Evolutionary conservation across 2,329 filamentous ascomycete species (phyloP), one percentile per base, ranked within the genome.

Genomic region (Neophaeococcomyces mojaviensis): DNA sequence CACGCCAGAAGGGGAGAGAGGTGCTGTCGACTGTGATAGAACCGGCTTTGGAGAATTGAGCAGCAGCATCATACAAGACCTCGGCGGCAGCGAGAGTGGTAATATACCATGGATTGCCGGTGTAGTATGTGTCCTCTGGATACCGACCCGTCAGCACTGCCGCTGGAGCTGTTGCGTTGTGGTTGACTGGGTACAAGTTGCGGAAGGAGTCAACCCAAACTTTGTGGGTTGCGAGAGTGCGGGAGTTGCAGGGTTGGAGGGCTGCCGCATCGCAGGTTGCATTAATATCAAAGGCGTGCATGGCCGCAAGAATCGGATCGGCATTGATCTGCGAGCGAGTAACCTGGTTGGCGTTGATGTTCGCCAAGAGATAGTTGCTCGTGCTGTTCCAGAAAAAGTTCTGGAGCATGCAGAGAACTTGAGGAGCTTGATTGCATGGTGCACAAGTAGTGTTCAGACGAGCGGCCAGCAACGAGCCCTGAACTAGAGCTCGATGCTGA

Each of bases 61-160:
- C 80, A 3, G 87, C 61, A 1, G 86, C 82, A 59, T 85, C 81
- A 61, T 88, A 90, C 2, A 92, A 75, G 60, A 86, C 79, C 62
- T 92, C 86, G 12, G 85, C 86, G 0, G 83, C 83, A 1, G 83
- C 84, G 30, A 87, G 73, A 1, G 84, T 89, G 53, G 76, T 75
- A 7, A 89, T 72, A 57, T 87, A 86, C 86, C 86, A 90, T 2
- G 86, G 85, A 61, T 90, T 87, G 4, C 85, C 85, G 49, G 78
- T 78, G 64, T 81, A 84, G 64, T 89, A 90, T 12, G 72, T 67
- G 56, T 92, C 86, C 62, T 86, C 82, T 0, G 79, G 65, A 59
- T 88, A 87, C 49, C 84, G 71, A 36, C 84, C 83, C 4, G 84
- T 68, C 5, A 78, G 74, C 8, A 79, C 71, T 6, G 82, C 82